Percentiles rank a stretch among this genome's conserved stretches.
Evolutionary conservation across 495 filamentous ascomycete species (phyloP).

Genomic region (Penicillium tannophilum): DNA sequence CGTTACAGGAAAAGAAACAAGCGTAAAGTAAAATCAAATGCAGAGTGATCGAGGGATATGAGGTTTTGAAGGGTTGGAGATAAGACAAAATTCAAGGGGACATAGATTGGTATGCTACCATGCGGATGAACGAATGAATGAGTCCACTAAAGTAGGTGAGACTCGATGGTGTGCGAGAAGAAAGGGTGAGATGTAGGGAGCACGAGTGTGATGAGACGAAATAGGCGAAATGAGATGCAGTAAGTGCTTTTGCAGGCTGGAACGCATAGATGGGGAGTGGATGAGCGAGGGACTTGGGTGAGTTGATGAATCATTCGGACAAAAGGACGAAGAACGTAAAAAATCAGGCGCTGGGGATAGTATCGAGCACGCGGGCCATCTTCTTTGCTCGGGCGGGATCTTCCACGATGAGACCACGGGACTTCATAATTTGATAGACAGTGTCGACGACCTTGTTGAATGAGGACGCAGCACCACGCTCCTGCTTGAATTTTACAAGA

Average conservation of each 20-base stretch:
- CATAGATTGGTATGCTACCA: not conserved
- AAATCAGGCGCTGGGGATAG: conserved; percentile 25
- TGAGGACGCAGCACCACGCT: conserved; percentile 80
- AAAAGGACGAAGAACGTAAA: conserved; percentile 1
- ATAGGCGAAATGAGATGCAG: not conserved
- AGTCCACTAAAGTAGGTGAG: not conserved
- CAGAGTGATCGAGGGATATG: not conserved
- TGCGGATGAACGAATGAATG: not conserved
- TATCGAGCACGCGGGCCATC: conserved; percentile 54
- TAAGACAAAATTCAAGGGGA: not conserved
- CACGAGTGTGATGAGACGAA: not conserved
- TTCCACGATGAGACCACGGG: conserved; percentile 64
- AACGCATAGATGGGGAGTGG: conserved; percentile 23
- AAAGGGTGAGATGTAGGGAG: not conserved
- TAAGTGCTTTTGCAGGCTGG: conserved; percentile 25
- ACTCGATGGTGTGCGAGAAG: not conserved
- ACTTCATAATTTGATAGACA: conserved; percentile 60
- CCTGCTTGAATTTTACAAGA: conserved; percentile 83
- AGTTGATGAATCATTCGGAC: not conserved
- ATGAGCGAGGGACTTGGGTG: conserved; percentile 3
- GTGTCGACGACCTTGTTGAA: conserved; percentile 82
- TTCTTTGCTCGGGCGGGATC: conserved; percentile 62
- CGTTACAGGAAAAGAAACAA: not conserved
- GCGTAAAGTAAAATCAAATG: not conserved
- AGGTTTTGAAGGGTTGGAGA: not conserved